Percentiles rank a stretch among this genome's conserved stretches.
These are phyloP conservation scores for Madurella mycetomatis DNA, from an alignment of 2,329 filamentous ascomycete genomes.

Conservation along the genomic window DNA sequence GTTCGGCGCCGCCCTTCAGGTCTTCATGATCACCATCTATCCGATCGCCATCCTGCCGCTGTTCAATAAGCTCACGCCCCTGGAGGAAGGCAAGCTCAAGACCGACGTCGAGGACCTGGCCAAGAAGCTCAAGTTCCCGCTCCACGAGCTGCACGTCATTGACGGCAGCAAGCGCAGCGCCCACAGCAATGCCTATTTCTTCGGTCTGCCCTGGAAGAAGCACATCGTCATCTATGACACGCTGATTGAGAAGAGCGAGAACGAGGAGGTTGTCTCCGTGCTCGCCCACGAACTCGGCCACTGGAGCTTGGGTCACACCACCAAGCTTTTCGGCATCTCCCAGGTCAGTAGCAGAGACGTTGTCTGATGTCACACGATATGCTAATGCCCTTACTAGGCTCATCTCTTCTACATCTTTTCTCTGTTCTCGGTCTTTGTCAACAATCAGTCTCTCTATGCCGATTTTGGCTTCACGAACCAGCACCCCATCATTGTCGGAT, in stretches of 20 bases:
- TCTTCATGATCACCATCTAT: conserved; percentile 95
- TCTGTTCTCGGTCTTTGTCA: conserved; percentile 95
- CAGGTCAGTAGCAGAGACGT: conserved; percentile 53
- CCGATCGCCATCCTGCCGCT: conserved; percentile 89
- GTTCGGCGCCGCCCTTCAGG: conserved; percentile 82
- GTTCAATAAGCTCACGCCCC: conserved; percentile 96
- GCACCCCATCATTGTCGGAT: conserved; percentile 91
- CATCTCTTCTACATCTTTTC: conserved; percentile 97
- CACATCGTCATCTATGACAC: conserved; percentile 99
- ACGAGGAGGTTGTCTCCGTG: conserved; percentile 89
- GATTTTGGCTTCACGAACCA: conserved; percentile 83
- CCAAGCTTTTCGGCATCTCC: conserved; percentile 80
- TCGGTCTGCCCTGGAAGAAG: conserved; percentile 98
- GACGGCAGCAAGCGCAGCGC: conserved; percentile 84
- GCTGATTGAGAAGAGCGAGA: conserved; percentile 88
- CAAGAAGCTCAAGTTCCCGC: conserved; percentile 79
- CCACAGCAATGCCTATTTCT: conserved; percentile 93
- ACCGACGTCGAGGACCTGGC: conserved; percentile 80
- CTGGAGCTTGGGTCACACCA: conserved; percentile 95
- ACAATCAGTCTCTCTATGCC: conserved; percentile 85
- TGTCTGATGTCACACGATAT: neutral
- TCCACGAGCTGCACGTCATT: conserved; percentile 91
- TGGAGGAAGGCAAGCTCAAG: conserved; percentile 84
- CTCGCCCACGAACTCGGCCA: conserved; percentile 94
- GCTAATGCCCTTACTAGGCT: conserved; percentile 45